Base-by-base conservation (phyloP, 768 basidiomycete species). In the Pleurotus pulmonarius region DNA sequence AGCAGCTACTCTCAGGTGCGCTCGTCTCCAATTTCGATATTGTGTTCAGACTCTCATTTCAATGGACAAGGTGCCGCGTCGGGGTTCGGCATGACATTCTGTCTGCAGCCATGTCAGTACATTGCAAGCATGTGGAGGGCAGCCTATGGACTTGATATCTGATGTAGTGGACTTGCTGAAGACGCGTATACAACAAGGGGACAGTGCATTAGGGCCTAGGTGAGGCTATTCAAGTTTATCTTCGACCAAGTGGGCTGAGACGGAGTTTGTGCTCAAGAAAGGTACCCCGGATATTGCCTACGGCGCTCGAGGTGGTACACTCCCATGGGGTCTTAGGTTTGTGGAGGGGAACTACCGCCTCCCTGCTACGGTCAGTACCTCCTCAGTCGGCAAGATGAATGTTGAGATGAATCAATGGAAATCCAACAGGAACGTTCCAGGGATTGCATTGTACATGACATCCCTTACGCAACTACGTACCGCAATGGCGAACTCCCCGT, bases 361-460 rank as follows among this genome's bases (percentile, higher is more conserved):
- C 94, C 1, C 74, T 97, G 11, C 70, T 83, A 16, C 78, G 94
- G 93, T 83, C 61, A 18, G 70, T 57, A n/a, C 56, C 9, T 15
- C 25, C 38, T 37, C 39, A 11, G 38, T 52, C 12, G 15, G 39
- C n/a, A 13, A 9, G 11, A 53, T 45, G 9, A 8, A 29, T 46
- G 39, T 34, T 43, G 39, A 20, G 44, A 49, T 11, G 29, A 49
- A 8, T 37, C 24, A 52, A 61, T 44, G 64, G 18, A 39, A 37
- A 46, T 22, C 12, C 47, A 25, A 12, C 59, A 94, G 94, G 56
- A 97, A 96, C 65, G 85, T 97, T 3, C 95, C 95, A 1, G 95
- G 95, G 3, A 90, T 97, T 16, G 93, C 94, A 3, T 69, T 94
- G 48, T 98, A 98, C 74, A 90, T 97, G 77, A 92, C 94, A 3